These are phyloP conservation scores for Gamarada debralockiae DNA, from an alignment of 495 filamentous ascomycete genomes.

Conservation along the genomic window DNA sequence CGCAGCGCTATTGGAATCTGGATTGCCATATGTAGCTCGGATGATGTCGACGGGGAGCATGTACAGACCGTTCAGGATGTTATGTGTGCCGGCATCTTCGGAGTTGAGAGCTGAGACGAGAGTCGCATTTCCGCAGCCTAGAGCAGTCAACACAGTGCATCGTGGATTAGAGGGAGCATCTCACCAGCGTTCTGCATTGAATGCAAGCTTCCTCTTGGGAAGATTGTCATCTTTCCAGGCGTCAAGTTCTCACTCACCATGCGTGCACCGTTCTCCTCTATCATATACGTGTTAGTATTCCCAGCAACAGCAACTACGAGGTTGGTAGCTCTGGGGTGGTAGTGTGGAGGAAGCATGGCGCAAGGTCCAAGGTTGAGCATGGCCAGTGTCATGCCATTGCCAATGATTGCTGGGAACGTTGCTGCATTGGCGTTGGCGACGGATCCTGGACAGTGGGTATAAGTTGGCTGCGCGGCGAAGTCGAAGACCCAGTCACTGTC, in stretches of 20 bases:
- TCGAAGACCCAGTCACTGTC: constrained; percentile 41
- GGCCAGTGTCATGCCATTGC: constrained; percentile 33
- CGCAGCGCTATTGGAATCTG: background rate
- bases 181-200: constrained; percentile 45
- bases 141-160: background rate
- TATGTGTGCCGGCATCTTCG: constrained; percentile 33
- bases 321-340: constrained; percentile 39
- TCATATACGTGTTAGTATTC: constrained; percentile 38
- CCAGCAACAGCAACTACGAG: constrained; percentile 38
- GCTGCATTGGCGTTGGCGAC: constrained; percentile 39
- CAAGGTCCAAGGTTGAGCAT: constrained; percentile 40
- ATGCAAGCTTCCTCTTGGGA: constrained; percentile 42
- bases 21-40: constrained; percentile 27
- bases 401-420: constrained; percentile 31
- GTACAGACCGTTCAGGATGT: constrained; percentile 31
- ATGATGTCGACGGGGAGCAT: constrained; percentile 28
- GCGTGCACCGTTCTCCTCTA: constrained; percentile 40
- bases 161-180: background rate
- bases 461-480: constrained; percentile 31
- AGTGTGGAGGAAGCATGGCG: constrained; percentile 44
- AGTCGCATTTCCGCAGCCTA: constrained; percentile 33
- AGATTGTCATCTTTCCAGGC: constrained; percentile 44
- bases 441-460: constrained; percentile 30
- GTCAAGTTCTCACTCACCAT: constrained; percentile 25
- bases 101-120: constrained; percentile 31